Base-by-base conservation (phyloP, 2,329 filamentous ascomycete species). In the Penicillium fuscoglaucum region DNA sequence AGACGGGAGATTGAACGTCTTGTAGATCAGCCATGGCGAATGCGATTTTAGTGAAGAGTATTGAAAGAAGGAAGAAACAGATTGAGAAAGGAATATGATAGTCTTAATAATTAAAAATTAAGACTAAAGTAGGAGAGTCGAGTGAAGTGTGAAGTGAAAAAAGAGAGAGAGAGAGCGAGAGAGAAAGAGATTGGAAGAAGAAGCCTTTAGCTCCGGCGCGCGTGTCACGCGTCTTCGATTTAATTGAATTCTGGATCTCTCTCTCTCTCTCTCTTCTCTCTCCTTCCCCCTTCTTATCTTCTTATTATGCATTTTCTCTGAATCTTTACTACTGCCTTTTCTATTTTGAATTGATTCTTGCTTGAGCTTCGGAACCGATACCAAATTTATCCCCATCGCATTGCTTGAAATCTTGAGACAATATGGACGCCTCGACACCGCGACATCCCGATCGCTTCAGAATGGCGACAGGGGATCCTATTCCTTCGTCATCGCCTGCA, bases 401-500 rank as follows among this genome's bases (percentile, higher is more conserved):
- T 35, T 15, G 12, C 12, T 43, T 26, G 2, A 43, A 44, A 21
- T 24, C 31, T 13, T 7, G 31, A 37, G 7, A 39, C 37, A 65
- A 49, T 19, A 66, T 68, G 66, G 59, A 67, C 54, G 58, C 66
- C 28, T 61, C 64, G 13, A 67, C 65, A 21, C 65, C 65, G 44
- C 60, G 59, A 53, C 65, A 67, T 57, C 53, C 62, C 44, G 59
- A 66, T 66, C 66, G 60, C 54, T 63, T 67, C 55, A 62, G 50
- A 61, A 64, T 28, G 21, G 21, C 64, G 49, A 37, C 31, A 26
- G 64, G 68, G 37, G 87, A 89, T 51, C 83, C 84, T 43, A 87
- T 95, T 60, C 91, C 91, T 5, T 96, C 93, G 0, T 96, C 92
- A 0, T 96, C 92, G 21, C 91, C 93, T 9, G 91, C 89, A 41